Base-by-base conservation (phyloP, 352 stramenopile species). In the Phytophthora europaea region DNA sequence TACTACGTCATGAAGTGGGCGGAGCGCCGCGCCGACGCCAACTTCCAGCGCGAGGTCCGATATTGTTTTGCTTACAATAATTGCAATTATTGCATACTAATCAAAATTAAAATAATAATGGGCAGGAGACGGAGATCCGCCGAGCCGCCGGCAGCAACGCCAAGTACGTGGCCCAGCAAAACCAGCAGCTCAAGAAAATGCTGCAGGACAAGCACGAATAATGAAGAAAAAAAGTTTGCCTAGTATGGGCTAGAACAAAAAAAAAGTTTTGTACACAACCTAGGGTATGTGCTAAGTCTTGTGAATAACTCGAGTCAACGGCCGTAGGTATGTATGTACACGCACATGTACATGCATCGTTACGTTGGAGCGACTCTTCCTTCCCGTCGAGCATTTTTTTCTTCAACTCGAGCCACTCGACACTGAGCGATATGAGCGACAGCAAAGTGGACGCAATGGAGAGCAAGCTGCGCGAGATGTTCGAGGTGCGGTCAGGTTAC, bases 1-100 rank as follows among this genome's bases (percentile, higher is more conserved):
- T 97, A 97, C 73, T 97, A 87, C 70, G 76, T 98, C 63, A 98
- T 98, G 94, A 93, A 98, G 72, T 98, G 91, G 91, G 76, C 92
- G 18, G 84, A 94, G 59, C 72, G 79, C 54, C 82, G 77, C 31
- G 89, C 92, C 10, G 84, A 94, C 36, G 68, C 67, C 50, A 97
- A 97, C 71, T 92, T 95, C 63, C 80, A 85, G 65, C 72, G 80
- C 20, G 85, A 95, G 88, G 88, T 93, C 33, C 28, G 31, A 12
- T 20, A 9, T 13, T 59, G 34, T 36, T 33, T 70, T 50, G 13
- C 65, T 34, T 56, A 48, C 22, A 50, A 26, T 6, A 34, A 8
- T 36, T n/a, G 13, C 6, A 9, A 28, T 54, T 40, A 62, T 56
- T 55, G 47, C n/a, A 20, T 55, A 53, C 7, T 33, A 48, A n/a